Base-by-base conservation (phyloP, 148 eudicot species). In the Limonium bicolor region DNA sequence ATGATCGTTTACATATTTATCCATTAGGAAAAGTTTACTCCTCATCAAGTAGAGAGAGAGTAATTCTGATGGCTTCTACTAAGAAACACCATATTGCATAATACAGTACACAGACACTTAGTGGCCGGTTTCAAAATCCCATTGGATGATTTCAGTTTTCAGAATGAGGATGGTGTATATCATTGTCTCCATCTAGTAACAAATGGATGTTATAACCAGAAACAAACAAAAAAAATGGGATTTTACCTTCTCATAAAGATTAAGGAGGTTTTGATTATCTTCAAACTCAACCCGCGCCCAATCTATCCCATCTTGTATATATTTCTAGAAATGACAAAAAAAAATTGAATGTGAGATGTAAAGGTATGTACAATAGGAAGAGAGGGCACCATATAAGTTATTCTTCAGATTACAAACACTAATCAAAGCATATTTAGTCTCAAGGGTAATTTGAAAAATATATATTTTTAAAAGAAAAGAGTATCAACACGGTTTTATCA, bases 21-120 rank as follows among this genome's bases (percentile, higher is more conserved):
- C 80, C 99, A 66, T 90, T 90, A 11, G 99, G 95, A 53, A 85
- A 90, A 43, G 85, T 84, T 51, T 95, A 84, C 64, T 90, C 99
- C 56, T 90, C 99, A 54, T 90, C 95, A 50, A 90, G 66, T 51
- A 90, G 56, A 51, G 99, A n/a, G 73, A 84, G 51, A 74, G 38
- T 55, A 90, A 55, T 14, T 95, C 99, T 59, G 85, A 54, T 3
- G 99, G 99, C 69, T 90, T 90, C 95, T 90, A 82, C 63, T 56
- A 27, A 23, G 6, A 23, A 61, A 10, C 26, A 56, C n/a, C n/a
- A n/a, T n/a, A n/a, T n/a, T n/a, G n/a, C n/a, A n/a, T n/a, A n/a
- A n/a, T n/a, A n/a, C n/a, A 37, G n/a, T 17, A 30, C 22, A 47
- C 20, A 15, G 27, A 27, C 26, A 8, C 7, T 32, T 14, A 16